Evolutionary conservation across 2,329 filamentous ascomycete species (phyloP).

Genomic region (Beauveria brongniartii): DNA sequence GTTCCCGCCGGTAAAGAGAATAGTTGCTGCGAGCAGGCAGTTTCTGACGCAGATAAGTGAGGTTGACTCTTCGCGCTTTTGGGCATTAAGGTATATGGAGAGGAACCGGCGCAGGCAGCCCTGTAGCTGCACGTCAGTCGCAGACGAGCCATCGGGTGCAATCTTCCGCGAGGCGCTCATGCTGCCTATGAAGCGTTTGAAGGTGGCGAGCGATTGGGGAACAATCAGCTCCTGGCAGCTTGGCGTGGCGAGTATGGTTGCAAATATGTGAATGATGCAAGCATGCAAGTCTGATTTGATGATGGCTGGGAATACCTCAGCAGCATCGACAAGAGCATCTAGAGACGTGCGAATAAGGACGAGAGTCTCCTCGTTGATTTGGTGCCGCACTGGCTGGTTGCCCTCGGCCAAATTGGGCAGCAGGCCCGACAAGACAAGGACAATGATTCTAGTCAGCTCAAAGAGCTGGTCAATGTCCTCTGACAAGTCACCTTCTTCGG

Average conservation of each 20-base stretch:
- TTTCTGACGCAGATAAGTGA: constrained; percentile 90
- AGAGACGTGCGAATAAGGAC: constrained; percentile 71
- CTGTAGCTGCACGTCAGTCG: constrained; percentile 62
- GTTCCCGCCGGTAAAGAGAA: constrained; percentile 75
- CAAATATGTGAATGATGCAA: constrained; percentile 94
- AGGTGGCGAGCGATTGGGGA: constrained; percentile 79
- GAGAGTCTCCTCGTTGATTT: constrained; percentile 81
- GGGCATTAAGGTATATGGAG: constrained; percentile 66
- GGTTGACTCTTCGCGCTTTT: constrained; percentile 65
- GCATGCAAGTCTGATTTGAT: constrained; percentile 96
- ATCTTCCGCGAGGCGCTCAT: constrained; percentile 46
- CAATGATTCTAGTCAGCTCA: constrained; percentile 91
- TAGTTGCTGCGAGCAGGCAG: constrained; percentile 76
- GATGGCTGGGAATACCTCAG: constrained; percentile 89
- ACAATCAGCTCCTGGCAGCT: constrained; percentile 79
- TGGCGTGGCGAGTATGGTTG: constrained; percentile 81
- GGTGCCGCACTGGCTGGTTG: constrained; percentile 59
- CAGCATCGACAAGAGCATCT: constrained; percentile 85
- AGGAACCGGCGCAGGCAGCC: constrained; percentile 78
- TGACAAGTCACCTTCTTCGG: constrained; percentile 69
- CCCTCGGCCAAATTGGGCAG: constrained; percentile 72
- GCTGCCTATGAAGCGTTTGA: constrained; percentile 81
- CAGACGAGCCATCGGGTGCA: constrained; percentile 33
- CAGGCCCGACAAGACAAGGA: constrained; percentile 80
- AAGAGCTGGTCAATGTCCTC: constrained; percentile 98